These are phyloP conservation scores for Populus alba DNA, from an alignment of 345 rosid genomes.

Conservation along the genomic window DNA sequence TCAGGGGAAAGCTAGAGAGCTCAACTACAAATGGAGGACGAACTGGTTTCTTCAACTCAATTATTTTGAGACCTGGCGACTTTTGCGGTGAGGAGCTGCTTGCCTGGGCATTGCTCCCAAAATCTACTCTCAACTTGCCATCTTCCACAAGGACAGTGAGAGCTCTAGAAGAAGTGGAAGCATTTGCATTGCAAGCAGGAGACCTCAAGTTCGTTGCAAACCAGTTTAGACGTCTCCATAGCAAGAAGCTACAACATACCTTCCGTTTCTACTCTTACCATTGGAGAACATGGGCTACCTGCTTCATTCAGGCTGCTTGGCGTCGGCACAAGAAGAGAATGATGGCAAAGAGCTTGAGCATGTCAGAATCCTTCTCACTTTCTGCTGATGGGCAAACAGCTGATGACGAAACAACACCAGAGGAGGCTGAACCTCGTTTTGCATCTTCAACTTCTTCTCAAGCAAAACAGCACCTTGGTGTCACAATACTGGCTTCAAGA, in stretches of 20 bases:
- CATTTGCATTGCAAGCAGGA: conserved; percentile 87
- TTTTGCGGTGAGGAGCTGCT: conserved; percentile 94
- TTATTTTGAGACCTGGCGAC: conserved; percentile 76
- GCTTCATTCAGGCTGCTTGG: conserved; percentile 96
- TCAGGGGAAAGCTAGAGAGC: conserved; percentile 87
- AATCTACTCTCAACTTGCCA: conserved; percentile 66
- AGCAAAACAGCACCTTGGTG: conserved; percentile 40
- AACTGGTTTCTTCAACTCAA: conserved; percentile 89
- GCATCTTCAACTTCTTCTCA: conserved; percentile 23
- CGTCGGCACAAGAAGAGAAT: conserved; percentile 62
- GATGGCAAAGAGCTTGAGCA: conserved; percentile 45
- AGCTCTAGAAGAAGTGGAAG: conserved; percentile 86
- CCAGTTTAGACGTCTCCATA: conserved; percentile 85
- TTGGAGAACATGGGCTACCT: conserved; percentile 97
- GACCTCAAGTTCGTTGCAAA: conserved; percentile 90
- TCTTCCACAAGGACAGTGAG: conserved; percentile 88
- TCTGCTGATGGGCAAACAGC: conserved; percentile 15
- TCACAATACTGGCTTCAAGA: conserved; percentile 61
- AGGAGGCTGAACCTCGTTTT: conserved; percentile 17
- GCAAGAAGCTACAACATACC: conserved; percentile 93
- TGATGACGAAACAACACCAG: conserved; percentile 13
- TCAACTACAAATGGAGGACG: conserved; percentile 91
- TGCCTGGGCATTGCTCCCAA: conserved; percentile 92
- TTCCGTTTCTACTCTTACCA: conserved; percentile 88
- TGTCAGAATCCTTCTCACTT: conserved; percentile 39